These are phyloP conservation scores for Lentinula boryana DNA, from an alignment of 768 basidiomycete genomes.

Conservation along the genomic window DNA sequence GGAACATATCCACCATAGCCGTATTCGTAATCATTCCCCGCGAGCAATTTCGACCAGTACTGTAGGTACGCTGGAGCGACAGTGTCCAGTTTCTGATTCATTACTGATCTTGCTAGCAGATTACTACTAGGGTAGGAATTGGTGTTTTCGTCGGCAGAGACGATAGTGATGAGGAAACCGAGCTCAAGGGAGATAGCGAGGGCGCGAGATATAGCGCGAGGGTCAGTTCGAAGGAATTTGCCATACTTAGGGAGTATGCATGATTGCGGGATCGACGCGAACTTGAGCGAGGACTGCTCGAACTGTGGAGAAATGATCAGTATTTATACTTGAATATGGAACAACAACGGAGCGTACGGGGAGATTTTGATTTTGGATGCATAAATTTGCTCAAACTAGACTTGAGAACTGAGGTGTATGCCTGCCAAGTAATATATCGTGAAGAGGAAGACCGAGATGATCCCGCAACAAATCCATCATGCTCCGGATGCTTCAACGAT, in stretches of 20 bases:
- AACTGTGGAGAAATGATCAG: slow-evolving; percentile 11
- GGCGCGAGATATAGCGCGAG: slow-evolving; percentile 28
- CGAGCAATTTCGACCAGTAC: background rate
- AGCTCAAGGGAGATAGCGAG: slow-evolving; percentile 35
- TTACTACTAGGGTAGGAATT: background rate
- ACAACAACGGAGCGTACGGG: slow-evolving; percentile 16
- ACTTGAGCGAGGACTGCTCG: slow-evolving; percentile 29
- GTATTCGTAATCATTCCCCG: background rate
- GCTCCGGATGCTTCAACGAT: slow-evolving; percentile 12
- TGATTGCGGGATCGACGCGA: slow-evolving; percentile 26
- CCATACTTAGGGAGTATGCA: slow-evolving; percentile 30
- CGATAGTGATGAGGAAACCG: slow-evolving; percentile 27
- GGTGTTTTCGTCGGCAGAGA: background rate
- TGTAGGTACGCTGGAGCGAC: background rate
- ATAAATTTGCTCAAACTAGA: slow-evolving; percentile 1
- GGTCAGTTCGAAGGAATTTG: slow-evolving; percentile 21
- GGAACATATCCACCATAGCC: background rate
- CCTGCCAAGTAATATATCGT: slow-evolving; percentile 25
- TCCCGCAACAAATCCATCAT: background rate
- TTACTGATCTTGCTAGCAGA: background rate
- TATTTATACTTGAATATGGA: background rate
- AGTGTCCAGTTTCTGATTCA: background rate
- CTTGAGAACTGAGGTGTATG: slow-evolving; percentile 14
- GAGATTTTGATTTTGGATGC: slow-evolving; percentile 13
- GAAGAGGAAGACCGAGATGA: slow-evolving; percentile 1